Evolutionary conservation across 2,329 filamentous ascomycete species (phyloP).

Genomic region (Ustulina deusta): DNA sequence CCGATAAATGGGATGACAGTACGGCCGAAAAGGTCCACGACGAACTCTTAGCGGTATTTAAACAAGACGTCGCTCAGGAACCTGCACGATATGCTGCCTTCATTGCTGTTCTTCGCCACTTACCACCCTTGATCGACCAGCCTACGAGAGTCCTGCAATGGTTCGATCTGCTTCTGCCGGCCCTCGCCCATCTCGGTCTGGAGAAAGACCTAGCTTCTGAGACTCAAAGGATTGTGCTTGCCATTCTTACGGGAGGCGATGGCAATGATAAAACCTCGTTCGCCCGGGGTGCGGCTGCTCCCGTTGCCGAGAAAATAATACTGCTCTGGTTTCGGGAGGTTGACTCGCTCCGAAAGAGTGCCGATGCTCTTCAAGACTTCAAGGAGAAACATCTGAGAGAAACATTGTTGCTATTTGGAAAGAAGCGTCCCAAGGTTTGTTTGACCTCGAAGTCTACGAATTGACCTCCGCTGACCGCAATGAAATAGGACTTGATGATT

Average conservation of each 20-base stretch:
- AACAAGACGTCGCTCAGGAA: conserved; percentile 70
- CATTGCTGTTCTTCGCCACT: conserved; percentile 71
- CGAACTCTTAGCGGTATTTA: conserved; percentile 75
- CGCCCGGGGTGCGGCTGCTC: conserved; percentile 56
- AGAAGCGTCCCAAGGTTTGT: conserved; percentile 72
- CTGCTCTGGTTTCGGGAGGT: conserved; percentile 67
- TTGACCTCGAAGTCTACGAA: conserved; percentile 16
- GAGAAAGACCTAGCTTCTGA: conserved; percentile 74
- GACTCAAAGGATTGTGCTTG: conserved; percentile 72
- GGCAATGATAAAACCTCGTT: conserved; percentile 62
- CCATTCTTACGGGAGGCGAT: conserved; percentile 72
- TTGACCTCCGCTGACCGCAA: conserved; percentile 43
- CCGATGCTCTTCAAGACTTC: conserved; percentile 55
- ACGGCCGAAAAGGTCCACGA: conserved; percentile 79
- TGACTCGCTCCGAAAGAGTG: conserved; percentile 52
- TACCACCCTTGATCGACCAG: conserved; percentile 73
- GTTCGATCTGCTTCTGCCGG: conserved; percentile 75
- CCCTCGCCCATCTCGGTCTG: conserved; percentile 65
- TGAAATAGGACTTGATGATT: conserved; percentile 71
- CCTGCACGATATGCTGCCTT: conserved; percentile 73
- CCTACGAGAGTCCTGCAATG: conserved; percentile 74
- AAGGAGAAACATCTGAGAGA: conserved; percentile 65
- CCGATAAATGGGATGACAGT: conserved; percentile 73
- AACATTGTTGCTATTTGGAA: conserved; percentile 71
- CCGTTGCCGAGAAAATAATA: conserved; percentile 63